Conservation (phyloP, 768 basidiomycete genomes). For the Clavulina sp. region DNA sequence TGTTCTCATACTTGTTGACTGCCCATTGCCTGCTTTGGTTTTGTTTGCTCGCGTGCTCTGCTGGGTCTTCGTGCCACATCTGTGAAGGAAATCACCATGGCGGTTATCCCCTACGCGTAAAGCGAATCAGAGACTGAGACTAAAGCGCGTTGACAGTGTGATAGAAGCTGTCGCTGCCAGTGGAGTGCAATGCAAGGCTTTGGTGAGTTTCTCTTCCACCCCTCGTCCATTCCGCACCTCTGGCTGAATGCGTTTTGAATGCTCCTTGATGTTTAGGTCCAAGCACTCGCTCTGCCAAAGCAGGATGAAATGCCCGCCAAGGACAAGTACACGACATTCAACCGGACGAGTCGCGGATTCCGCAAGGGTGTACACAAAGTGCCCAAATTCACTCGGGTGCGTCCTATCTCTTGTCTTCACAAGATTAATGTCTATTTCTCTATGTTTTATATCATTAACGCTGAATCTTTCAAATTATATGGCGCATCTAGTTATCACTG, state of each 20-base stretch:
- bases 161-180: constrained; percentile 74
- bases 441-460: background rate
- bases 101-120: constrained; percentile 81
- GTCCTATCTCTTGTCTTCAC: constrained; percentile 15
- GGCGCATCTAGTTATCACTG: constrained; percentile 59
- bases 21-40: constrained; percentile 5
- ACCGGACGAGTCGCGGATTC: constrained; percentile 49
- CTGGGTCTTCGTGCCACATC: background rate
- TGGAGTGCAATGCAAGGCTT: constrained; percentile 55
- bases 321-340: constrained; percentile 94
- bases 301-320: constrained; percentile 81
- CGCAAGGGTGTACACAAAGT: constrained; percentile 93
- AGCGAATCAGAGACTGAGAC: constrained; percentile 71
- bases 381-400: constrained; percentile 89
- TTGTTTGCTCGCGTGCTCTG: background rate
- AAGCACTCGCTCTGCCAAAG: constrained; percentile 71
- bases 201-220: constrained; percentile 58
- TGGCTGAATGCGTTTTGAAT: too few species aligned
- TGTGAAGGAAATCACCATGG: constrained; percentile 82
- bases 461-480: background rate
- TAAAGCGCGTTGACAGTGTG: constrained; percentile 86
- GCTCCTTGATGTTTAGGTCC: constrained; percentile 32
- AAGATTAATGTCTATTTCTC: background rate
- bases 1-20: background rate
- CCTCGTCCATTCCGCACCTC: background rate